Percentiles rank a stretch among this genome's conserved stretches.
Evolutionary conservation across 2,329 filamentous ascomycete genomes (phyloP).

Genomic region (Capronia epimyces): DNA sequence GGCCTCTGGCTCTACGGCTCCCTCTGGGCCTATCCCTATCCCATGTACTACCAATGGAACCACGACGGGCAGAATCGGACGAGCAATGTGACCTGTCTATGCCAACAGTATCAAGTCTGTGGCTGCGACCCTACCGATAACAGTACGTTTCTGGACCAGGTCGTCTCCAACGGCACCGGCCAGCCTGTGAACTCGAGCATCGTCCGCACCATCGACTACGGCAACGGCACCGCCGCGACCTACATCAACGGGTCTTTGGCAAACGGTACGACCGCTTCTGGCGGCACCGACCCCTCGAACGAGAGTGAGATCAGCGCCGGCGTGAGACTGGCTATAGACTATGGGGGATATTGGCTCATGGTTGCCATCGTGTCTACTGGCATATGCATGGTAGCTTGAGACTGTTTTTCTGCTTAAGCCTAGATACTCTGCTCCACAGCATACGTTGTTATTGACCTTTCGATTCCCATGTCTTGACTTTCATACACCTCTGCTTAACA

Average conservation of each 20-base stretch:
- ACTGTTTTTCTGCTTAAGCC: not conserved
- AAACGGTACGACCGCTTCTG: constrained; percentile 39
- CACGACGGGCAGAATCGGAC: constrained; percentile 36
- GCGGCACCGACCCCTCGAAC: constrained; percentile 31
- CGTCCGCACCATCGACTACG: constrained; percentile 35
- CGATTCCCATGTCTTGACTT: no score
- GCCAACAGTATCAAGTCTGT: constrained; percentile 50
- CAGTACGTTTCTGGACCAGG: constrained; percentile 38
- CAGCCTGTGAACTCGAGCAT: constrained; percentile 36
- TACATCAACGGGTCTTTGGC: constrained; percentile 46
- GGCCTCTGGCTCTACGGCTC: constrained; percentile 52
- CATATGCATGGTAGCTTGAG: constrained; percentile 18
- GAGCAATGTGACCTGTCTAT: constrained; percentile 51
- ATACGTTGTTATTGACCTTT: no score
- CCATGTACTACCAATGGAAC: constrained; percentile 46
- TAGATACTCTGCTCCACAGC: no score
- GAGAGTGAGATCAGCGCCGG: constrained; percentile 21
- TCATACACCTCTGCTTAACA: no score
- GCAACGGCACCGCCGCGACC: constrained; percentile 42
- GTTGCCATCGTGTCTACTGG: constrained; percentile 33
- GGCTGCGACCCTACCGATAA: constrained; percentile 52
- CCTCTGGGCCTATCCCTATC: constrained; percentile 51
- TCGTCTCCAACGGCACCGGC: constrained; percentile 39
- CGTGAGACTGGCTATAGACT: constrained; percentile 29
- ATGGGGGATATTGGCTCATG: constrained; percentile 42